phyloP scores from a whole-genome alignment of 768 basidiomycete genomes.

The Suillus discolor region DNA sequence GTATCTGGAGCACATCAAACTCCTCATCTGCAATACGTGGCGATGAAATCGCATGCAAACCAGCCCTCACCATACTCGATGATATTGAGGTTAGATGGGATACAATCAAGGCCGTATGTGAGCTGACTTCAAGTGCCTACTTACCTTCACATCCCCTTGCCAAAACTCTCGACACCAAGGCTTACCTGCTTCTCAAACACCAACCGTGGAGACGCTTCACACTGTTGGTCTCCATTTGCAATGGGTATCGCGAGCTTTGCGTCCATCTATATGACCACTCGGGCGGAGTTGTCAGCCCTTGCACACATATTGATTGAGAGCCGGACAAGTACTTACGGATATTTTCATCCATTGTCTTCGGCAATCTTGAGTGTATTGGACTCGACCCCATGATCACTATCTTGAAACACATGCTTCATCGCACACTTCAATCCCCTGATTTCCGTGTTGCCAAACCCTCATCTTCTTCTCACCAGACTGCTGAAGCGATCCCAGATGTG shows the following conservation, averaged over 20 bases:
- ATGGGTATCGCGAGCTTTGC: not conserved
- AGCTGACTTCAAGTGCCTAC: too few relatives aligned
- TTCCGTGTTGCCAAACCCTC: too few relatives aligned
- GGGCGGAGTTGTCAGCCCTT: not conserved
- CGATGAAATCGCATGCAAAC: too few relatives aligned
- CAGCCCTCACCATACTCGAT: too few relatives aligned
- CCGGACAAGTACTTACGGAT: not conserved
- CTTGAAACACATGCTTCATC: not conserved
- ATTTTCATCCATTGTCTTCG: not conserved
- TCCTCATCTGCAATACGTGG: too few relatives aligned
- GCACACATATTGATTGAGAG: not conserved
- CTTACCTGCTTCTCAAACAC: not conserved
- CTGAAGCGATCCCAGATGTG: too few relatives aligned
- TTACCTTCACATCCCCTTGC: too few relatives aligned
- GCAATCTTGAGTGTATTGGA: not conserved
- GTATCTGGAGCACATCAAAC: too few relatives aligned
- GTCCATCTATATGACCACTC: not conserved
- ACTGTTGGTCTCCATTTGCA: not conserved
- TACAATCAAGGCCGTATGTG: too few relatives aligned
- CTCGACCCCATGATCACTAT: not conserved
- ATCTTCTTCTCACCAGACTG: too few relatives aligned
- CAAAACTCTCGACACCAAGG: not conserved
- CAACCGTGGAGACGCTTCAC: not conserved
- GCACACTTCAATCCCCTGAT: too few relatives aligned
- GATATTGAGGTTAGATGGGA: too few relatives aligned